phyloP scores from a whole-genome alignment of 495 filamentous ascomycete species.

The Jackrogersella minutella region DNA sequence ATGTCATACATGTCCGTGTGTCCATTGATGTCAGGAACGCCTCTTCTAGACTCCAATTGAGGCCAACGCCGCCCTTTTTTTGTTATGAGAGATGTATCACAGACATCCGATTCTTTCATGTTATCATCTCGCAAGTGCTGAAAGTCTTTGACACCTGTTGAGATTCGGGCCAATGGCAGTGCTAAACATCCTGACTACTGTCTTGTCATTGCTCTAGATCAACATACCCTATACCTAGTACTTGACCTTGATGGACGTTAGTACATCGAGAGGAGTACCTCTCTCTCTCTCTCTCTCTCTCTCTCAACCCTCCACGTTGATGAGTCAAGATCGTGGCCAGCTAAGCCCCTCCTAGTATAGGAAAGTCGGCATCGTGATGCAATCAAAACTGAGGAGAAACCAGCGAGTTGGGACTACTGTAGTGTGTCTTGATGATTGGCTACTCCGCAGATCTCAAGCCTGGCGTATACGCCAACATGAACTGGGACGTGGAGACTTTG shows the following conservation, averaged over 20 bases:
- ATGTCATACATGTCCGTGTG: slow-evolving; percentile 29
- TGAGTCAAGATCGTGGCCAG: slow-evolving; percentile 36
- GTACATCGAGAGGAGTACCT: slow-evolving; percentile 2
- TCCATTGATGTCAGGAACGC: slow-evolving; percentile 21
- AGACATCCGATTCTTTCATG: neutral
- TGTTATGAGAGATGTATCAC: neutral
- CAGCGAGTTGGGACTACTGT: slow-evolving; percentile 28
- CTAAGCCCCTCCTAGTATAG: slow-evolving; percentile 32
- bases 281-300: slow-evolving; percentile 1
- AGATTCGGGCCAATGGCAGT: slow-evolving; percentile 2
- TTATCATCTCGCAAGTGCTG: neutral
- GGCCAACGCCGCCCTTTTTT: slow-evolving; percentile 3
- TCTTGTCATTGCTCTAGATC: neutral
- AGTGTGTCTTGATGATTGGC: slow-evolving; percentile 33
- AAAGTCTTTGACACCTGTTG: neutral
- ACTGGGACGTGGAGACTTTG: slow-evolving; percentile 30
- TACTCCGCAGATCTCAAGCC: slow-evolving; percentile 42
- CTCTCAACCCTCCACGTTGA: slow-evolving; percentile 1
- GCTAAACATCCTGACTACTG: neutral
- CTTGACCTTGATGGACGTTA: slow-evolving; percentile 18
- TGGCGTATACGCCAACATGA: slow-evolving; percentile 18
- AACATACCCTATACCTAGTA: neutral
- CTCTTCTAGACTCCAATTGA: slow-evolving; percentile 10
- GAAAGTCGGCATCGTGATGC: slow-evolving; percentile 23
- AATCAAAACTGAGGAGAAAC: slow-evolving; percentile 25